A percentile compares a stretch with the other conserved stretches of the same genome.
Evolutionary conservation across 1,284 basidiomycete genomes (phyloP).

Genomic region (Moesziomyces sp.): DNA sequence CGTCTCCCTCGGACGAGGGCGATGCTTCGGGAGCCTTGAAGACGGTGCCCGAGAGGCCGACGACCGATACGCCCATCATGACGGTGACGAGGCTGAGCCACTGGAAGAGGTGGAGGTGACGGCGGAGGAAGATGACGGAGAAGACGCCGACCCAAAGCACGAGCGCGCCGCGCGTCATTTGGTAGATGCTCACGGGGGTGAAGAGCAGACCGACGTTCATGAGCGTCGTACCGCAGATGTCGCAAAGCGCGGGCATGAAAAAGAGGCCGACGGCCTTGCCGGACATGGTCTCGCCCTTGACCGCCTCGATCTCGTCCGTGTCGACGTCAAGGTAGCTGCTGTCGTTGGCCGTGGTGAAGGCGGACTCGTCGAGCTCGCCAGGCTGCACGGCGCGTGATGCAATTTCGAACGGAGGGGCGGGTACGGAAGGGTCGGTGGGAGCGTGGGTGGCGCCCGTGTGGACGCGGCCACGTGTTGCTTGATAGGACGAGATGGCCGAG

Average conservation of each 20-base stretch:
- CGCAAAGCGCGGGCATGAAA: constrained; percentile 84
- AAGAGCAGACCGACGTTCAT: constrained; percentile 96
- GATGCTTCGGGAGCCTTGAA: constrained; percentile 40
- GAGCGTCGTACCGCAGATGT: constrained; percentile 87
- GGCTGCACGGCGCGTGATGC: constrained; percentile 40
- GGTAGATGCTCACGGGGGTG: constrained; percentile 96
- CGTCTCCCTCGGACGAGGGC: constrained; percentile 27
- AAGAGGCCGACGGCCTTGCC: constrained; percentile 71
- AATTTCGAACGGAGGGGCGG: constrained; percentile 46
- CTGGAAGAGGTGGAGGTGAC: constrained; percentile 68
- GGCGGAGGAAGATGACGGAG: constrained; percentile 87
- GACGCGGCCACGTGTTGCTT: constrained; percentile 37
- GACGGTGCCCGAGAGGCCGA: constrained; percentile 81
- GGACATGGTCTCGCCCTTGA: constrained; percentile 39
- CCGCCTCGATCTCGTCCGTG: constrained; percentile 28
- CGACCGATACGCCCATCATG: constrained; percentile 87
- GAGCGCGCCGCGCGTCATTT: constrained; percentile 93
- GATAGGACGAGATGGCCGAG: constrained; percentile 37
- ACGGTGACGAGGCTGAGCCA: constrained; percentile 92
- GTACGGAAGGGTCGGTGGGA: constrained; percentile 32
- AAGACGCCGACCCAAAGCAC: constrained; percentile 96
- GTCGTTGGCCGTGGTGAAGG: constrained; percentile 28
- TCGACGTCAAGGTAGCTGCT: constrained; percentile 37
- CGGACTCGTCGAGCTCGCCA: constrained; percentile 35
- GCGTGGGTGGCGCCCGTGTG: constrained; percentile 47